Percentiles rank a stretch among this genome's conserved stretches.
These are phyloP conservation scores for Nectriaceae sp. DNA, from an alignment of 2,329 filamentous ascomycete genomes.

Conservation along the genomic window DNA sequence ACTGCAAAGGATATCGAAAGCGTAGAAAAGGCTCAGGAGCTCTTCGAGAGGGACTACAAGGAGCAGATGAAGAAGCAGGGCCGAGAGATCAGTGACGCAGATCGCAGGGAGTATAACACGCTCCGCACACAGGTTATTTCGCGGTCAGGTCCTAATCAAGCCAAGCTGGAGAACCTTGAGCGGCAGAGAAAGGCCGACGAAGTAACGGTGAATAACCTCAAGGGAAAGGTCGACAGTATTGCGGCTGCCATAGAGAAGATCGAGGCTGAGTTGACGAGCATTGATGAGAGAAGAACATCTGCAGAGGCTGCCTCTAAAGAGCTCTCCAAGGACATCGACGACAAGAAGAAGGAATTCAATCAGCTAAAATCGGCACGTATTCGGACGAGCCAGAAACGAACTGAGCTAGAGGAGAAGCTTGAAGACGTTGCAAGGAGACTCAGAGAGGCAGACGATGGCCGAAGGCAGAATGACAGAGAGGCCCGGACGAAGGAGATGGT, in stretches of 20 bases:
- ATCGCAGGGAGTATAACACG: constrained; percentile 86
- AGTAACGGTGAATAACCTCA: constrained; percentile 85
- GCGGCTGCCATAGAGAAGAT: constrained; percentile 74
- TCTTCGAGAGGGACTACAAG: constrained; percentile 86
- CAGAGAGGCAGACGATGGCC: constrained; percentile 81
- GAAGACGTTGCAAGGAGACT: constrained; percentile 79
- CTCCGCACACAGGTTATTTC: constrained; percentile 84
- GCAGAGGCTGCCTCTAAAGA: constrained; percentile 66
- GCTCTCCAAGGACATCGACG: constrained; percentile 74
- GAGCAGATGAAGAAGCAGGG: constrained; percentile 85
- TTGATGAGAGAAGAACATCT: constrained; percentile 67
- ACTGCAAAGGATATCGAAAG: constrained; percentile 77
- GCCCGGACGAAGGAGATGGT: constrained; percentile 79
- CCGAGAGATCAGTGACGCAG: constrained; percentile 79
- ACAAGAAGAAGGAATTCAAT: constrained; percentile 90
- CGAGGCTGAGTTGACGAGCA: constrained; percentile 67
- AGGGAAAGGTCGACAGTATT: constrained; percentile 80
- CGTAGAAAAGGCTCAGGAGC: constrained; percentile 86
- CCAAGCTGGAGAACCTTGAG: constrained; percentile 81
- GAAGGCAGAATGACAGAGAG: constrained; percentile 84
- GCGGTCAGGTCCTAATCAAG: constrained; percentile 77
- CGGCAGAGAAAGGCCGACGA: constrained; percentile 90
- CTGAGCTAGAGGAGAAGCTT: constrained; percentile 90
- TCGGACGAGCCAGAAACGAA: constrained; percentile 77
- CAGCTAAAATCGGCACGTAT: constrained; percentile 81